These are phyloP conservation scores for Aspergillus sp. DNA, from an alignment of 2,329 filamentous ascomycete species.

Conservation along the genomic window DNA sequence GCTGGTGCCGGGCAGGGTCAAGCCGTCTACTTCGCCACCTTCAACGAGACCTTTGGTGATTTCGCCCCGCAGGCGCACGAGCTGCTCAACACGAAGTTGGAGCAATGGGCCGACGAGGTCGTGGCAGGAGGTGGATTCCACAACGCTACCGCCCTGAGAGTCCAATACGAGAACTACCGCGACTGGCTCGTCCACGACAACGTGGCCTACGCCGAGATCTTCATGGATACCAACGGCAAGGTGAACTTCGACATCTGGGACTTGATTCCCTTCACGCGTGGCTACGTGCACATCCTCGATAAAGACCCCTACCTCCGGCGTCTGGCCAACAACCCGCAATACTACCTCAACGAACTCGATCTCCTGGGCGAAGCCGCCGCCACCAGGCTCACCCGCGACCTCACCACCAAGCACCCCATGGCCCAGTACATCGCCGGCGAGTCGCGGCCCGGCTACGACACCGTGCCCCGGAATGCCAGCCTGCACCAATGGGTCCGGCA, in stretches of 20 bases:
- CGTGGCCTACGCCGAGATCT: slow-evolving; percentile 20
- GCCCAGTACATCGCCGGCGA: slow-evolving; percentile 12
- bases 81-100: slow-evolving; percentile 18
- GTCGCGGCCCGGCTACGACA: slow-evolving; percentile 8
- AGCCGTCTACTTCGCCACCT: slow-evolving; percentile 20
- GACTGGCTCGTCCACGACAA: slow-evolving; percentile 20
- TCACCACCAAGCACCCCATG: slow-evolving; percentile 14
- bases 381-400: slow-evolving; percentile 17
- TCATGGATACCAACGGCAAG: slow-evolving; percentile 17
- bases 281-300: slow-evolving; percentile 14
- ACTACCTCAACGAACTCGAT: slow-evolving; percentile 22
- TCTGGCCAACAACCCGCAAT: slow-evolving; percentile 17
- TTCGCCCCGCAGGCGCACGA: slow-evolving; percentile 8
- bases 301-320: slow-evolving; percentile 19
- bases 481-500: slow-evolving; percentile 18
- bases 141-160: slow-evolving; percentile 15
- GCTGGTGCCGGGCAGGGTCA: slow-evolving; percentile 17
- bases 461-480: slow-evolving; percentile 9
- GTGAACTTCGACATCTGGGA: slow-evolving; percentile 23
- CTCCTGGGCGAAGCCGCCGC: slow-evolving; percentile 20
- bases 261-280: slow-evolving; percentile 23
- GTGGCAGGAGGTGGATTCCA: slow-evolving; percentile 20
- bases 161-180: slow-evolving; percentile 21
- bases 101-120: slow-evolving; percentile 19
- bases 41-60: slow-evolving; percentile 19